Base-by-base conservation (phyloP, 805 yeast genomes). In the Henningerozyma blattae region DNA sequence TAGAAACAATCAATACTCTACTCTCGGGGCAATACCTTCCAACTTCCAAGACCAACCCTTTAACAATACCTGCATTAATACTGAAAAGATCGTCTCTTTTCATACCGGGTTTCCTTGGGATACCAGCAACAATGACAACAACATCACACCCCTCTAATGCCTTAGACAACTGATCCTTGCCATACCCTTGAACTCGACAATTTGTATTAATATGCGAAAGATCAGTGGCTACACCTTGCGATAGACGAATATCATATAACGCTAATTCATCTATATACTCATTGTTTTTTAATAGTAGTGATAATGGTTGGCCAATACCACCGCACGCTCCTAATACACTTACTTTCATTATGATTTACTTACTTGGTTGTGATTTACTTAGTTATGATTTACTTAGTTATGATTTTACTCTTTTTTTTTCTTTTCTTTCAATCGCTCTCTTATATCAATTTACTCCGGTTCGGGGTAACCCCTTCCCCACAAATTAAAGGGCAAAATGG, bases 21-120 rank as follows among this genome's bases (percentile, higher is more conserved):
- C 95, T 95, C 49, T 82, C 71, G 56, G 95, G 95, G 45, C 82
- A 72, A 61, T 68, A 57, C 45, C 80, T 83, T 41, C 93, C 94
- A 49, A 74, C 74, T 35, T 86, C 81, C 63, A 77, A 69, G 58
- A 94, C 94, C 61, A 87, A 72, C 62, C 83, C 95, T 59, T 91
- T 77, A 43, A 87, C 95, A 61, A 87, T 87, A 34, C 93, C 79
- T 34, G 96, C 96, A 57, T 87, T 87, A 68, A 93, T 87, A 70
- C 83, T 79, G 78, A 87, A 87, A 53, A 87, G 70, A 59, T 87
- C 96, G 61, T 87, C 96, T 71, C 96, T 82, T 56, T 95, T 84
- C 96, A 87, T 87, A 62, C 96, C 96, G 48, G 96, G 96, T 70
- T 86, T 87, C 75, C 93, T 83, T 69, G 94, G 96, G 38, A 87